A percentile compares a stretch with the other conserved stretches of the same genome.
phyloP scores from a whole-genome alignment of 2,329 filamentous ascomycete species.

The Tolypocladium cylindrosporum region DNA sequence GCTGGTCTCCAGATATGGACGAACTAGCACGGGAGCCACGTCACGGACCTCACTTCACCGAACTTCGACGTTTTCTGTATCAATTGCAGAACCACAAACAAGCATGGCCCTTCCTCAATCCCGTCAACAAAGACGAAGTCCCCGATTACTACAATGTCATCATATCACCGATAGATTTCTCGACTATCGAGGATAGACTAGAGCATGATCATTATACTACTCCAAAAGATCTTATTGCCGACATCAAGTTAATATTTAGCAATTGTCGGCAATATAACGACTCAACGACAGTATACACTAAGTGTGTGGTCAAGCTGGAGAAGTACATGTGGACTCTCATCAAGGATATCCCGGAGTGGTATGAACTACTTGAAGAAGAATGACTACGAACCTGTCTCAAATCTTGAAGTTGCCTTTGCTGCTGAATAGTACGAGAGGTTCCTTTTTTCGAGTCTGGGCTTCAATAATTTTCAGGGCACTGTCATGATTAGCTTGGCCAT shows the following conservation, averaged over 20 bases:
- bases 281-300: slow-evolving; percentile 87
- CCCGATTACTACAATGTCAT: slow-evolving; percentile 99
- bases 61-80: slow-evolving; percentile 84
- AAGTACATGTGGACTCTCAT: slow-evolving; percentile 95
- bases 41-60: slow-evolving; percentile 92
- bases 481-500: too few species aligned
- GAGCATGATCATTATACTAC: slow-evolving; percentile 86
- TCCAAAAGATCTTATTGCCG: slow-evolving; percentile 84
- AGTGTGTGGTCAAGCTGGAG: slow-evolving; percentile 85
- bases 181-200: slow-evolving; percentile 90
- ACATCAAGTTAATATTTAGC: slow-evolving; percentile 82
- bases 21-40: slow-evolving; percentile 89
- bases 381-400: neutral
- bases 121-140: slow-evolving; percentile 91
- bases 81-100: slow-evolving; percentile 89
- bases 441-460: too few species aligned
- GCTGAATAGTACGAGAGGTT: neutral
- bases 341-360: slow-evolving; percentile 88
- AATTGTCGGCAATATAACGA: slow-evolving; percentile 97
- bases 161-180: slow-evolving; percentile 92
- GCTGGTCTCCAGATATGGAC: slow-evolving; percentile 97
- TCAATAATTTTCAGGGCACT: too few species aligned
- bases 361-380: neutral
- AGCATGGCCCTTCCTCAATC: slow-evolving; percentile 89
- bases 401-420: neutral